Evolutionary conservation across 352 stramenopile genomes (phyloP).

Genomic region (Globisporangium spinosum): DNA sequence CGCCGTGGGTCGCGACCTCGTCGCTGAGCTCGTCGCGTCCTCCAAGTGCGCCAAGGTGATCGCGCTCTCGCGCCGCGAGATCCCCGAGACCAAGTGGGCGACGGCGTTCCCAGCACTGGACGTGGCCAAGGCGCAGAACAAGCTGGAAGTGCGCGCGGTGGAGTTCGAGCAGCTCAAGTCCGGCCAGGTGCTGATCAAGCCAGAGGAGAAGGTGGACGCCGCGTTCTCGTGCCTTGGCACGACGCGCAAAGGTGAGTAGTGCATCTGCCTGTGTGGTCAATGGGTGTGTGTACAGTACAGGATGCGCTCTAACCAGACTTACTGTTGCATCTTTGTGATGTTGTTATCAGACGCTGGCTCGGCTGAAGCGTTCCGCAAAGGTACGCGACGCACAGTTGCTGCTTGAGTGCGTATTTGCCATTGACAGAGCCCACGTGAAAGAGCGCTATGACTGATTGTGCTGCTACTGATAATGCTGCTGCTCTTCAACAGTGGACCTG

Average conservation of each 20-base stretch:
- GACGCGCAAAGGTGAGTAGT: conserved; percentile 45
- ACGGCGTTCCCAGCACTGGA: conserved; percentile 46
- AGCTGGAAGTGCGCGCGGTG: conserved; percentile 49
- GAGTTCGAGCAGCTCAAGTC: conserved; percentile 54
- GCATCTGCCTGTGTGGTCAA: not conserved
- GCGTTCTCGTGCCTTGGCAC: conserved; percentile 74
- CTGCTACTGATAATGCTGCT: conserved; percentile 3
- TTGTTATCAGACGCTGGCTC: conserved; percentile 40
- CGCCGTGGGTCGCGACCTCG: conserved; percentile 66
- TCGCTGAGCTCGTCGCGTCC: conserved; percentile 60
- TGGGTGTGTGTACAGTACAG: not conserved
- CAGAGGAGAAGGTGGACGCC: conserved; percentile 46
- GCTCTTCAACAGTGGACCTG: conserved; percentile 49
- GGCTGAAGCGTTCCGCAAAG: conserved; percentile 63
- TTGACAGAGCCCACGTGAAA: not conserved
- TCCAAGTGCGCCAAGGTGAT: conserved; percentile 54
- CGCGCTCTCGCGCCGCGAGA: conserved; percentile 51
- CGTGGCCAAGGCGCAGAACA: conserved; percentile 29
- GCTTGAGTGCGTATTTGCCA: too few relatives aligned
- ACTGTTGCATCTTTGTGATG: not conserved
- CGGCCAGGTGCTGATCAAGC: conserved; percentile 20
- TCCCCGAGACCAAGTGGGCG: conserved; percentile 39
- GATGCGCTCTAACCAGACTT: too few relatives aligned
- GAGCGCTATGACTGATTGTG: not conserved
- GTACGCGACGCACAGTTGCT: conserved; percentile 17